Evolutionary conservation across 768 basidiomycete species (phyloP).

Genomic region (Suillus occidentalis): DNA sequence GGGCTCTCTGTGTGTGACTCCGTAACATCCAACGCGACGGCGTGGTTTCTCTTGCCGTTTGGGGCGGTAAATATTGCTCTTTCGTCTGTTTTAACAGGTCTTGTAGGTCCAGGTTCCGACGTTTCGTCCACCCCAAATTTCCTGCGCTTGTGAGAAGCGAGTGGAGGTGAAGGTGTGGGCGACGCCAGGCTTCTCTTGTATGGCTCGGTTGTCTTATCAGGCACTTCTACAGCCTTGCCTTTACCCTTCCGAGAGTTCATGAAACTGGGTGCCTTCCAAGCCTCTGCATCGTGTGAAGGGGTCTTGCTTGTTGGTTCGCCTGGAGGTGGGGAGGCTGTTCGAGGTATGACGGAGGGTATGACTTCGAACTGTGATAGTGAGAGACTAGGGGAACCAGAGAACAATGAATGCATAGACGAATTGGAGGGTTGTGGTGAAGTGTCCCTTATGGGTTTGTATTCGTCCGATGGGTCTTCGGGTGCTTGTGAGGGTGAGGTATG

Average conservation of each 20-base stretch:
- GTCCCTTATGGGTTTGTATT: neutral
- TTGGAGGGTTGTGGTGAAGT: conserved; percentile 4
- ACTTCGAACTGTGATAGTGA: neutral
- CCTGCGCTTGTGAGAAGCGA: conserved; percentile 14
- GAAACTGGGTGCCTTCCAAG: conserved; percentile 36
- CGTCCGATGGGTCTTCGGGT: neutral
- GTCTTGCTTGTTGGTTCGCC: neutral
- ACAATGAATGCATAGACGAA: conserved; percentile 26
- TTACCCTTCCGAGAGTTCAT: conserved; percentile 17
- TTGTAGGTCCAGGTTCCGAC: neutral
- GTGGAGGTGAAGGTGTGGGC: conserved; percentile 12
- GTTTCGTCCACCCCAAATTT: conserved; percentile 7
- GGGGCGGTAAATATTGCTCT: too few relatives aligned
- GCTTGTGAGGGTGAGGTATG: conserved; percentile 1
- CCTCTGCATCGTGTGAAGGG: conserved; percentile 24
- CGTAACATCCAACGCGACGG: neutral
- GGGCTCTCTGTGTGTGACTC: neutral
- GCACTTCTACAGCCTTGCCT: conserved; percentile 1
- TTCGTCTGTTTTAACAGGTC: neutral
- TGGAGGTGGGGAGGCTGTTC: neutral
- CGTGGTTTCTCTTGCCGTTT: neutral
- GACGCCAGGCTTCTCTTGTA: conserved; percentile 4
- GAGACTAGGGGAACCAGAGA: conserved; percentile 18
- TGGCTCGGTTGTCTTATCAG: neutral
- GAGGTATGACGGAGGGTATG: neutral